A percentile compares a stretch with the other conserved stretches of the same genome.
Conservation (phyloP, 2,329 filamentous ascomycete genomes). For the Domatiomyces globalis region DNA sequence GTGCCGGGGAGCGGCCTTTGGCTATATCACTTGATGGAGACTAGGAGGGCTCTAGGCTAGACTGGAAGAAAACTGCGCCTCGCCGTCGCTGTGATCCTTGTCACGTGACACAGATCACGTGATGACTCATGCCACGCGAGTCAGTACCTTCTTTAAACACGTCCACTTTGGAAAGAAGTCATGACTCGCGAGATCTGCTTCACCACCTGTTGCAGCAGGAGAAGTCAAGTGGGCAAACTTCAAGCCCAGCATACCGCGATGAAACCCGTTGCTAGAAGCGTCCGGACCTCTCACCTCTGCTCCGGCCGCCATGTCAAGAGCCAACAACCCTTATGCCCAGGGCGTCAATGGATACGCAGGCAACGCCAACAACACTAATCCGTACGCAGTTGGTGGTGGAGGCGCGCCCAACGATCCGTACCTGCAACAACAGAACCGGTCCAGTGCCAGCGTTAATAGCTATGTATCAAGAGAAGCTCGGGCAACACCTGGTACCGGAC, state of each 20-base stretch:
- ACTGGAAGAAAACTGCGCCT: too few relatives aligned
- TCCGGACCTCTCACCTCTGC: neutral
- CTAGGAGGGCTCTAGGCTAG: too few relatives aligned
- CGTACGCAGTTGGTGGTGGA: constrained; percentile 6
- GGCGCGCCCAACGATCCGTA: constrained; percentile 11
- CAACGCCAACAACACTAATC: constrained; percentile 9
- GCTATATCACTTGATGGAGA: constrained; percentile 12
- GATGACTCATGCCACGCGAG: too few relatives aligned
- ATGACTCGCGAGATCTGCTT: neutral
- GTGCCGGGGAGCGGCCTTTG: constrained; percentile 26
- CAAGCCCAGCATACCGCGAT: neutral
- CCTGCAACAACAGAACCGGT: constrained; percentile 12
- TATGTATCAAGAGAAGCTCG: constrained; percentile 6
- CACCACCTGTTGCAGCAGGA: neutral
- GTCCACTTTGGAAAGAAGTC: neutral
- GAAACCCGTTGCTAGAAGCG: neutral
- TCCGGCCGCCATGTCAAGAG: neutral
- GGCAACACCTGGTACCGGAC: neutral
- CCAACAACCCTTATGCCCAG: constrained; percentile 10
- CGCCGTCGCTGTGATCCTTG: too few relatives aligned
- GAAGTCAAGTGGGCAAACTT: neutral
- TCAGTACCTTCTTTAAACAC: neutral
- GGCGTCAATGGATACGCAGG: constrained; percentile 8
- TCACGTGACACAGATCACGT: neutral
- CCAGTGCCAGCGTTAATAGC: constrained; percentile 16